phyloP scores from a whole-genome alignment of 2,329 filamentous ascomycete species.

The Cylindrodendrum hubeiense region DNA sequence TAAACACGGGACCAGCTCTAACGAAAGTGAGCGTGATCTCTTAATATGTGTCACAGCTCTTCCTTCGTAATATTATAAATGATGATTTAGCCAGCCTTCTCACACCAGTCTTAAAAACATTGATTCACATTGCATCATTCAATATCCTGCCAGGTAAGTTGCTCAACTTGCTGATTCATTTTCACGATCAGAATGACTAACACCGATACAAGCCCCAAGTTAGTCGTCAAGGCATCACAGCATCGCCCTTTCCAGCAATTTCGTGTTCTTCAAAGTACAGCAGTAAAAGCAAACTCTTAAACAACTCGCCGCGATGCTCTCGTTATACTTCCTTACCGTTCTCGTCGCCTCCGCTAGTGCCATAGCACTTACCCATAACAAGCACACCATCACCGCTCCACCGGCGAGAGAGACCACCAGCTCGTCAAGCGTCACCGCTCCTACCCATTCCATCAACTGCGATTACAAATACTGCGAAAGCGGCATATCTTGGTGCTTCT shows the following conservation, averaged over 20 bases:
- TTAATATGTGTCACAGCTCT: not conserved
- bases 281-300: not conserved
- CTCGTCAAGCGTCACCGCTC: slow-evolving; percentile 20
- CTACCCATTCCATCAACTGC: slow-evolving; percentile 44
- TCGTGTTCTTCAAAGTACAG: not conserved
- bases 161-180: not conserved
- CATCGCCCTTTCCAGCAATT: not conserved
- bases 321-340: not conserved
- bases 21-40: not conserved
- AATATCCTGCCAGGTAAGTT: not conserved
- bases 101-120: too few relatives aligned
- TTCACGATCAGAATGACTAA: too few relatives aligned
- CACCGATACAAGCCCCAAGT: not conserved
- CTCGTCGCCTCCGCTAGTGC: slow-evolving; percentile 18
- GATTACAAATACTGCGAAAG: slow-evolving; percentile 53
- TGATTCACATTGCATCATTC: not conserved
- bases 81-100: not conserved
- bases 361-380: slow-evolving; percentile 23
- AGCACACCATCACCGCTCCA: not conserved
- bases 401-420: not conserved
- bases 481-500: slow-evolving; percentile 53
- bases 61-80: not conserved
- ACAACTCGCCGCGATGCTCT: not conserved
- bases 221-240: not conserved
- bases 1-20: not conserved